Evolutionary conservation across 2,329 filamentous ascomycete genomes (phyloP), one percentile per base, ranked within the genome.

Genomic region (Epichloe bromicola): DNA sequence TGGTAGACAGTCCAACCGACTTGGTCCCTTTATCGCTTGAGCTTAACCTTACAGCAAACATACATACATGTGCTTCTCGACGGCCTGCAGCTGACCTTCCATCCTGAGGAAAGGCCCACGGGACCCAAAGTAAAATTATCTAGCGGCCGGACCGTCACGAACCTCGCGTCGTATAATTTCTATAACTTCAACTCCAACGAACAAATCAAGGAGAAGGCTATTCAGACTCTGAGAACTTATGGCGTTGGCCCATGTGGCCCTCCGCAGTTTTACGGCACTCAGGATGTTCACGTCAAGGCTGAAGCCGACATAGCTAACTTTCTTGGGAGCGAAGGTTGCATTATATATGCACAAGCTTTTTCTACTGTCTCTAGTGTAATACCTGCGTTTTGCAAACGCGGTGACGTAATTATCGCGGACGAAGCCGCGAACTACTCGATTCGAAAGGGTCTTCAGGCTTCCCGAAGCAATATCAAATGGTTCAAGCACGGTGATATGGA

Each of bases 341-440:
- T 98, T 58, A 83, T 98, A 53, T 98, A 98, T 63, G 87, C 93
- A 1, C 93, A 98, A 65, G 85, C 90, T 4, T 97, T 98, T 65
- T 95, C 88, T 26, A 96, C 93, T 40, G 94, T 97, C 54, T 90
- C 87, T n/a, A 91, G 86, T 64, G 90, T 97, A 20, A 96, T 98
- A 55, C 94, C 93, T 0, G 86, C 90, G 1, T 98, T 98, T 65
- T 95, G 87, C 65, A 98, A 98, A 74, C 81, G 93, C 61, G 93
- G 93, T 48, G 93, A 98, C 66, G 87, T 97, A 62, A 97, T 98
- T 60, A 88, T 98, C 50, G 93, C 89, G 41, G 93, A 98, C 70
- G 86, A 86, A 58, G 88, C 88, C 37, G 86, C 93, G 65, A 97
- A 95, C 66, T 97, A 87, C 71, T 83, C 91, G 11, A 91, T 96